Conservation (phyloP, 1,139 yeast species). For the Yamadazyma diospyri region DNA sequence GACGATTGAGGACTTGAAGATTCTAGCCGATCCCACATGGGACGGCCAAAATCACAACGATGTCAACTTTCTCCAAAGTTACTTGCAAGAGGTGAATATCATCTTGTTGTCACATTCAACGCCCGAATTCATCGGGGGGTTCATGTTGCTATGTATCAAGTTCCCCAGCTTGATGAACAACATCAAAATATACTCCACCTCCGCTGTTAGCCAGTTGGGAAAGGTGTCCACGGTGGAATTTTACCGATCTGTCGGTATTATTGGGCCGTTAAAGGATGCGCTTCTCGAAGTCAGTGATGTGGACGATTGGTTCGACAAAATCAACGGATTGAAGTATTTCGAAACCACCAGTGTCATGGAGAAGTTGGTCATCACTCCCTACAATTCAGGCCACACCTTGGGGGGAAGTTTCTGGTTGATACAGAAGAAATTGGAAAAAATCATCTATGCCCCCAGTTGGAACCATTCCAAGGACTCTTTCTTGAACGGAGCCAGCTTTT, state of each 20-base stretch:
- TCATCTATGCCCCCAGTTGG: slow-evolving; percentile 91
- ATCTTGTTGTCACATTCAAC: slow-evolving; percentile 85
- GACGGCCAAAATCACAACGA: slow-evolving; percentile 44
- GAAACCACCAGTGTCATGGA: slow-evolving; percentile 70
- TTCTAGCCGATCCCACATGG: slow-evolving; percentile 76
- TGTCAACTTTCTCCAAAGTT: slow-evolving; percentile 40
- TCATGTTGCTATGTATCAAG: slow-evolving; percentile 58
- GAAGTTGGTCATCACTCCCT: slow-evolving; percentile 65
- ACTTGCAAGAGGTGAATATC: slow-evolving; percentile 54
- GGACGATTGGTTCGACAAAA: slow-evolving; percentile 72
- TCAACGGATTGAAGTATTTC: slow-evolving; percentile 68
- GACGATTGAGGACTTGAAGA: slow-evolving; percentile 46
- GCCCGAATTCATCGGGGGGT: slow-evolving; percentile 78
- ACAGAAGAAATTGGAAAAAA: slow-evolving; percentile 68
- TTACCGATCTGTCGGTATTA: slow-evolving; percentile 66
- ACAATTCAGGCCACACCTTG: slow-evolving; percentile 87
- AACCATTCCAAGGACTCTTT: slow-evolving; percentile 89
- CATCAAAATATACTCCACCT: slow-evolving; percentile 79
- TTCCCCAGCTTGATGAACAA: slow-evolving; percentile 59
- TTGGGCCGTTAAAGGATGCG: slow-evolving; percentile 70
- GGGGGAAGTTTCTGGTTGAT: slow-evolving; percentile 92
- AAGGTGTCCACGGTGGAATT: slow-evolving; percentile 79
- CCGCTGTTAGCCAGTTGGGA: slow-evolving; percentile 86
- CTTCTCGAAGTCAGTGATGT: slow-evolving; percentile 68
- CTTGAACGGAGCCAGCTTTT: slow-evolving; percentile 73